Evolutionary conservation across 768 basidiomycete species (phyloP), one percentile per base, ranked within the genome.

Genomic region (Hydnomerulius pinastri): DNA sequence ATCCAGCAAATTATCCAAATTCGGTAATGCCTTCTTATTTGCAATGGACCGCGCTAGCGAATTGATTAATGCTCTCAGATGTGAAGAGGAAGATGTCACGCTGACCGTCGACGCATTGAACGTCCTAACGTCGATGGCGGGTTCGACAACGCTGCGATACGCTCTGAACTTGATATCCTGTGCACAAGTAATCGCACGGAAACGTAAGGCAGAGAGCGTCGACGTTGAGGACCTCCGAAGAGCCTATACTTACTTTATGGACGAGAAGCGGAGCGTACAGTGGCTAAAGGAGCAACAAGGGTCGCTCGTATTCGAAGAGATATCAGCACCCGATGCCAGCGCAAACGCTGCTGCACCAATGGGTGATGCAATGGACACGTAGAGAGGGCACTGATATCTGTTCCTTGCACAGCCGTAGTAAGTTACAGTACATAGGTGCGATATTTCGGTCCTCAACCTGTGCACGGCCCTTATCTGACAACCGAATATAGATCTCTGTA

Each of bases 131-230:
- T 80, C 85, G 2, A 96, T 99, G 83, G 94, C 92, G 1, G 71
- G 76, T 54, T 83, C 92, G 56, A 95, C 96, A 6, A 97, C 94
- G 0, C 76, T 98, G 33, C 87, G 96, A 48, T 98, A 97, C 64
- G 90, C 92, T 0, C 81, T 98, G 37, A 96, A 98, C 71, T 75
- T 98, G 48, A 98, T 99, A 56, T 94, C 95, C 1, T 93, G 92
- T 41, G 91, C 90, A 1, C 85, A 91, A 56, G 82, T 97, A 38
- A 75, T 96, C 15, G 90, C 96, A 6, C 78, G 82, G 54, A 87
- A 92, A 62, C 82, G 96, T 25, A 94, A 92, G 58, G 75, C 81
- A 8, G 85, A 86, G 46, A 74, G 77, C 27, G 94, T 98, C 9
- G 91, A 87, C 33, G 87, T 91, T 0, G 85, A 88, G 43, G 96